Percentiles rank a stretch among this genome's conserved stretches.
These are phyloP conservation scores for Dillenia suffruticosa DNA, from an alignment of 164 flowering plant genomes.

Conservation along the genomic window DNA sequence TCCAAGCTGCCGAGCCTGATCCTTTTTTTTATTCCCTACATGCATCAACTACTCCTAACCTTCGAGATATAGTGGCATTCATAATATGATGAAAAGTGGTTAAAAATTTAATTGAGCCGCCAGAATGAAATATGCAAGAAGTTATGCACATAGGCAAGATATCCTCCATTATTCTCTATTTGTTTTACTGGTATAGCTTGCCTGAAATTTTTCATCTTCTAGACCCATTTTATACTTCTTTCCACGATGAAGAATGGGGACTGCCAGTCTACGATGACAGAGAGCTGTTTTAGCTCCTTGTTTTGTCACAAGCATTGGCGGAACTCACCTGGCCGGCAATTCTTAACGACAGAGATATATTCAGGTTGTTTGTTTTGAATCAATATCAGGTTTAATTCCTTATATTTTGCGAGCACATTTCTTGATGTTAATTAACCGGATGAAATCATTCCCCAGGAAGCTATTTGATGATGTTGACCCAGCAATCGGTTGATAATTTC, in stretches of 20 bases:
- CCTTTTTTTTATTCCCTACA: too few relatives aligned
- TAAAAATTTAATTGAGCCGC: too few relatives aligned
- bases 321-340: conserved; percentile 79
- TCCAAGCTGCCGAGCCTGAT: too few relatives aligned
- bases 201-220: conserved; percentile 1
- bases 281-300: conserved; percentile 71
- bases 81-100: too few relatives aligned
- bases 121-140: too few relatives aligned
- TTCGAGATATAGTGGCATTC: too few relatives aligned
- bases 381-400: not conserved
- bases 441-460: conserved; percentile 47
- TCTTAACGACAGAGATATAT: conserved; percentile 53
- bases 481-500: conserved; percentile 43
- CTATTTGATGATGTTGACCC: conserved; percentile 63
- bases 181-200: too few relatives aligned
- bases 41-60: too few relatives aligned
- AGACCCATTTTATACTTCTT: conserved; percentile 65
- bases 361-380: conserved; percentile 36
- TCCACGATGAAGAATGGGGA: conserved; percentile 96
- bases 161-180: too few relatives aligned
- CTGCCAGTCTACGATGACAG: conserved; percentile 74
- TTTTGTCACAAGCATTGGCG: conserved; percentile 68
- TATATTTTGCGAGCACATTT: not conserved
- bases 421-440: conserved; percentile 1
- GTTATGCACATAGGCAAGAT: too few relatives aligned